phyloP scores from a whole-genome alignment of 805 yeast species.

The Henningerozyma blattae region DNA sequence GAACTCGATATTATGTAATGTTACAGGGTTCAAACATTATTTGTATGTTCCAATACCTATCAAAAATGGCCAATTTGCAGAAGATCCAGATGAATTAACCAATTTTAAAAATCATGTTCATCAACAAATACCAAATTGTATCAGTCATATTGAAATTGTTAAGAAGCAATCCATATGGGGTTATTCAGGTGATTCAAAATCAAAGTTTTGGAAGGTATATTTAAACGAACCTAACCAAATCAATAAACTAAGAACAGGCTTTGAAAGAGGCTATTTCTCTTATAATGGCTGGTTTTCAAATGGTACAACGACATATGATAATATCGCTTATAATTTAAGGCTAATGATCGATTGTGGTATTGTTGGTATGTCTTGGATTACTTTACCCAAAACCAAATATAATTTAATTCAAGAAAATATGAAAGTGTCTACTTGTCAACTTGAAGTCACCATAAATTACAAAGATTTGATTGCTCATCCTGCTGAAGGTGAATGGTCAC shows the following conservation, averaged over 20 bases:
- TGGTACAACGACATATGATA: conserved; percentile 72
- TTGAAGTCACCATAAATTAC: conserved; percentile 66
- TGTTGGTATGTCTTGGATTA: conserved; percentile 96
- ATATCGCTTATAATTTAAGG: conserved; percentile 73
- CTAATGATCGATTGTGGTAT: conserved; percentile 88
- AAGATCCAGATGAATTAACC: conserved; percentile 26
- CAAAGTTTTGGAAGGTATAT: conserved; percentile 68
- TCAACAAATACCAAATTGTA: conserved; percentile 38
- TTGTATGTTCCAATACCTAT: conserved; percentile 85
- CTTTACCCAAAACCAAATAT: conserved; percentile 70
- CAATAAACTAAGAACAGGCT: conserved; percentile 59
- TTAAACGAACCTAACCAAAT: conserved; percentile 56
- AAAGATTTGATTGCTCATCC: conserved; percentile 64
- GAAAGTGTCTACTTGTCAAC: conserved; percentile 66
- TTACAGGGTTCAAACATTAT: conserved; percentile 81
- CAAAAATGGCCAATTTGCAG: conserved; percentile 29
- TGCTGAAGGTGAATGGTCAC: conserved; percentile 88
- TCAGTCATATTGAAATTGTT: conserved; percentile 51
- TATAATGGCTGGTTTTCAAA: conserved; percentile 51
- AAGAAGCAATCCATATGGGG: conserved; percentile 91
- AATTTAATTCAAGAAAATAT: conserved; percentile 28
- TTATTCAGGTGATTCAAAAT: conserved; percentile 61
- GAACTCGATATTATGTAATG: conserved; percentile 78
- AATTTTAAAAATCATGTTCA: conserved; percentile 36
- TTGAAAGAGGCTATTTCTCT: conserved; percentile 70